Percentiles rank a stretch among this genome's conserved stretches.
These are phyloP conservation scores for Blastobotrys apis DNA, from an alignment of 1,139 yeast species.

Conservation along the genomic window DNA sequence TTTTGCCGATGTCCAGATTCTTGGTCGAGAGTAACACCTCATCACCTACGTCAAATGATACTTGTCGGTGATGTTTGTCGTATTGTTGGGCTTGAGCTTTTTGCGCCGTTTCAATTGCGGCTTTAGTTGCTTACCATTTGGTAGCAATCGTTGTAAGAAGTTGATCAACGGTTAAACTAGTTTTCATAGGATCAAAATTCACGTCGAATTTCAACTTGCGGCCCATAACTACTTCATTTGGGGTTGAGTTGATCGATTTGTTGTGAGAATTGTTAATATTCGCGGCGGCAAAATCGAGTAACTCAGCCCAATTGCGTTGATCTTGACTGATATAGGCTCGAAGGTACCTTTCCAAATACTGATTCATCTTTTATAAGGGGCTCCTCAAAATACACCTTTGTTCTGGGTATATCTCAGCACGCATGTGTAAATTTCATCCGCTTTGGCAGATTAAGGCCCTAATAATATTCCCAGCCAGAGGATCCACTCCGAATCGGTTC, in stretches of 20 bases:
- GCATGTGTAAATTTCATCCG: too few relatives aligned
- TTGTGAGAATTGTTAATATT: neutral
- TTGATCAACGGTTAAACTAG: neutral
- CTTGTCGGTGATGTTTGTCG: neutral
- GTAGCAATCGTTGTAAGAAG: neutral
- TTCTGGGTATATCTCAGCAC: too few relatives aligned
- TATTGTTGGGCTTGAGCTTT: neutral
- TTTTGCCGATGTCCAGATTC: neutral
- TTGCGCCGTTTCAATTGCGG: too few relatives aligned
- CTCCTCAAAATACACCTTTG: too few relatives aligned
- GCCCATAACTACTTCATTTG: constrained; percentile 5
- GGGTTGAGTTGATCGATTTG: neutral
- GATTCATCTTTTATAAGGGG: too few relatives aligned
- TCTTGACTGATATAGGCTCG: neutral
- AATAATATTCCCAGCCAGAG: too few relatives aligned
- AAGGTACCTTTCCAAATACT: constrained; percentile 1
- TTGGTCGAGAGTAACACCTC: constrained; percentile 2
- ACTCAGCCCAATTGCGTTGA: constrained; percentile 2
- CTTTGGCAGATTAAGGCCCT: too few relatives aligned
- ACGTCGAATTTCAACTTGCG: neutral
- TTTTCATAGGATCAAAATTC: too few relatives aligned
- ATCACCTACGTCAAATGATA: neutral
- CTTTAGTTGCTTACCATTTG: neutral
- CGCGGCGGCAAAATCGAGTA: constrained; percentile 3
- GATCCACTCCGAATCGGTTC: too few relatives aligned